A percentile compares a stretch with the other conserved stretches of the same genome.
Evolutionary conservation across 257 asterid genomes (phyloP).

Genomic region (Solanum sejunctum): DNA sequence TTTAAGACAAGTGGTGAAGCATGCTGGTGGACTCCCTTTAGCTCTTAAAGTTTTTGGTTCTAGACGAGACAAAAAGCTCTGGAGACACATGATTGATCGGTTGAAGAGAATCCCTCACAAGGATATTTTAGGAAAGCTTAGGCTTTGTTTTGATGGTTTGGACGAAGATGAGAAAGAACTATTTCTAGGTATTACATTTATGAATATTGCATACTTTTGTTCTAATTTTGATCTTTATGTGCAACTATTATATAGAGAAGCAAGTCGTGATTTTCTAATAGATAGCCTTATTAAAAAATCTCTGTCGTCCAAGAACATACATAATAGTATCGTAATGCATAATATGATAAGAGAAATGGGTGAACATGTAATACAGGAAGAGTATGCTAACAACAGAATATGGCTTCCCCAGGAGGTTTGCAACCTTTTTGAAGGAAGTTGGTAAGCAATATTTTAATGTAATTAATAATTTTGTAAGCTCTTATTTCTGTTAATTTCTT

Average conservation of each 20-base stretch:
- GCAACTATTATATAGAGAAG: background rate
- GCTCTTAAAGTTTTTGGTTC: constrained; percentile 5
- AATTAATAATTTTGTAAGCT: background rate
- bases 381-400: too few species aligned
- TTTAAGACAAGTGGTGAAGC: background rate
- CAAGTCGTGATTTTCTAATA: background rate
- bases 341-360: background rate
- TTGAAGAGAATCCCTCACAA: background rate
- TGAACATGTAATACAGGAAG: too few species aligned
- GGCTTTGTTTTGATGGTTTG: background rate
- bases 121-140: background rate
- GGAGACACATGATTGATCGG: background rate
- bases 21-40: background rate
- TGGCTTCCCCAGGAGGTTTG: too few species aligned
- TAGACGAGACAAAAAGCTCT: background rate
- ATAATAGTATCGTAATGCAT: too few species aligned
- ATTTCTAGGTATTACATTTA: background rate
- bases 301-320: too few species aligned
- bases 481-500: background rate
- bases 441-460: too few species aligned
- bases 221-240: too few species aligned
- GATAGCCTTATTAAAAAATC: background rate
- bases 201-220: background rate
- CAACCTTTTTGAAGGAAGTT: too few species aligned
- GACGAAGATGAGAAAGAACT: background rate